Base-by-base conservation (phyloP, 257 asterid genomes). In the Solanum bukasovii region DNA sequence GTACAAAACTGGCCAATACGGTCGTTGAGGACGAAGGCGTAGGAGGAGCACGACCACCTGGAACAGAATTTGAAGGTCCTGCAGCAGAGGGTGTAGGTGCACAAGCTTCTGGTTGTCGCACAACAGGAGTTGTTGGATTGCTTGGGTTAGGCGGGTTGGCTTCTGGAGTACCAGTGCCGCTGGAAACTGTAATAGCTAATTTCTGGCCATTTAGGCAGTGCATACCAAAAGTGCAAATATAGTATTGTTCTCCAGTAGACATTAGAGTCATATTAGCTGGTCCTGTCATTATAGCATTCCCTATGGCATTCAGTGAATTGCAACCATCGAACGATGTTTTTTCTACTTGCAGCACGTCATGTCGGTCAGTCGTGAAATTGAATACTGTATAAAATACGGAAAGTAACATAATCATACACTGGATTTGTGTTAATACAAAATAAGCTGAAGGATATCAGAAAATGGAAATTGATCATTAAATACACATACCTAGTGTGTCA, bases 401-500 rank as follows among this genome's bases (percentile, higher is more conserved):
- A 63, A 63, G 70, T 23, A 63, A 23, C 70, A 23, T 9, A 9
- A n/a, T 63, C 14, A 18, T 2, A 56, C 10, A 16, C 9, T 16
- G 23, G 63, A 52, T 2, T 1, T 52, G 65, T 56, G 65, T 1
- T 20, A 21, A 56, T 7, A 56, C 25, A 20, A 56, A 56, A 18
- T 56, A 56, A 56, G 13, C 11, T 87, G 63, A 38, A 23, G 5
- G 37, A 33, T 87, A 34, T 9, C 65, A 56, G 10, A 56, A 56
- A 56, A 56, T 56, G 65, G 23, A 87, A 70, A 27, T 20, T 23
- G 34, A 44, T n/a, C 44, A 38, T 42, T 23, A 16, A 33, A 3
- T 12, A 0, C 33, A 31, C 2, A 18, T 75, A 93, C 92, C 93
- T 85, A 93, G 70, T 46, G 44, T 88, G 73, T 92, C 94, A 3